Base-by-base conservation (phyloP, 2,329 filamentous ascomycete species). In the Colletotrichum chlorophyti region DNA sequence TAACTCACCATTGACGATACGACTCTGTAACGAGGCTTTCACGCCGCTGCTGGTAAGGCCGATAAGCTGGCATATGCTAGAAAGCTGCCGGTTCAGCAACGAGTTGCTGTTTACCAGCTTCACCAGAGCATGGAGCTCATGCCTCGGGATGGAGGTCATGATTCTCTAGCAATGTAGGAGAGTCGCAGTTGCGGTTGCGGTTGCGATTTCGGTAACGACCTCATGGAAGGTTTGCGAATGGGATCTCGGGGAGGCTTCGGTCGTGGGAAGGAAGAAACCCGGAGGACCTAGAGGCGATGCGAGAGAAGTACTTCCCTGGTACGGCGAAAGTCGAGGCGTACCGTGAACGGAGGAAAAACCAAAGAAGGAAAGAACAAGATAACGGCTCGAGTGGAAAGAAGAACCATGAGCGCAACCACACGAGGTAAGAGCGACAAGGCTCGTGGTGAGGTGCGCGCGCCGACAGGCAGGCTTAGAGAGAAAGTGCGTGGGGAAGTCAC, bases 21-120 rank as follows among this genome's bases (percentile, higher is more conserved):
- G 88, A 58, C 79, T 77, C 74, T 97, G 93, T 59, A 98, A 79
- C 37, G 90, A 84, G 29, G 87, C 85, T 79, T 99, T 99, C 68
- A 95, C 89, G 17, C 95, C 95, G 24, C 89, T 91, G 60, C 91
- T 89, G 64, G 85, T 83, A 31, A 96, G 79, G 42, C 87, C 84
- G 76, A 96, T 91, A 60, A 84, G 79, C 63, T 86, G 83, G 69
- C 94, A 90, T 64, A 98, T 88, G 49, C 82, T 82, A 66, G 92
- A 91, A 45, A 97, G 83, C 66, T 93, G 87, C 17, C 79, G 75
- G 67, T 86, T 86, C 26, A 84, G 74, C 19, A 86, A 71, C 11
- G 73, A 64, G 31, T 71, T 76, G 38, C 72, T 71, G 59, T 80
- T 73, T 14, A 81, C 73, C 52, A 76, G 73, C 60, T 78, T 72